Conservation (phyloP, 2,329 filamentous ascomycete genomes). For the Zymoseptoria pseudotritici region DNA sequence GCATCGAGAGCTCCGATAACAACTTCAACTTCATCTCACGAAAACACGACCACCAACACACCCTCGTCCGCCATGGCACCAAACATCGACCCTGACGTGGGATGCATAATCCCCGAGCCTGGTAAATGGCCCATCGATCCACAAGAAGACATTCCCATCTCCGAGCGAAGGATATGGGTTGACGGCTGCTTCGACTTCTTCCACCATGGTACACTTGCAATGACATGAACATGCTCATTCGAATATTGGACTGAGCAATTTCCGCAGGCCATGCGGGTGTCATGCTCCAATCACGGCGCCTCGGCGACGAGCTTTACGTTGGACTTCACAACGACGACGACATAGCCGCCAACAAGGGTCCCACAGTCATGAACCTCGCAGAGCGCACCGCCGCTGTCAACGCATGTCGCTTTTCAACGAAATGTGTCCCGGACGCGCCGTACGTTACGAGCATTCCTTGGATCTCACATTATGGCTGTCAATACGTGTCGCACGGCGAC, state of each 20-base stretch:
- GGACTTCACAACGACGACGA: conserved; percentile 94
- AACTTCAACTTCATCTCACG: background rate
- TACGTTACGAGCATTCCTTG: conserved; percentile 92
- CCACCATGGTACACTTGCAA: conserved; percentile 58
- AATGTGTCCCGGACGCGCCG: conserved; percentile 74
- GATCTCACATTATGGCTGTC: conserved; percentile 92
- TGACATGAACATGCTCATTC: conserved; percentile 1
- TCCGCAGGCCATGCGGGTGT: conserved; percentile 72
- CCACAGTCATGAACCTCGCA: conserved; percentile 88
- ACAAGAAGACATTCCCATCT: conserved; percentile 51
- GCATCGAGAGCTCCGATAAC: background rate
- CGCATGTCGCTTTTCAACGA: conserved; percentile 90
- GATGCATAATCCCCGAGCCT: conserved; percentile 40
- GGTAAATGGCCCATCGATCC: conserved; percentile 60
- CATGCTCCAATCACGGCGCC: conserved; percentile 88
- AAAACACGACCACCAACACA: background rate
- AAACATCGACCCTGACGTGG: conserved; percentile 26
- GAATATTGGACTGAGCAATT: conserved; percentile 13
- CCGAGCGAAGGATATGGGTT: conserved; percentile 80
- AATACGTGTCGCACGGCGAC: conserved; percentile 92
- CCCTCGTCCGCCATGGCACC: background rate
- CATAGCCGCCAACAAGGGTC: conserved; percentile 94
- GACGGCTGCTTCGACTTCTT: conserved; percentile 99
- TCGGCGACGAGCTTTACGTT: conserved; percentile 81
- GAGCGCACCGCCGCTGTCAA: conserved; percentile 90